Evolutionary conservation across 1,284 basidiomycete genomes (phyloP).

Genomic region (Erythrobasidium hasegawianum): DNA sequence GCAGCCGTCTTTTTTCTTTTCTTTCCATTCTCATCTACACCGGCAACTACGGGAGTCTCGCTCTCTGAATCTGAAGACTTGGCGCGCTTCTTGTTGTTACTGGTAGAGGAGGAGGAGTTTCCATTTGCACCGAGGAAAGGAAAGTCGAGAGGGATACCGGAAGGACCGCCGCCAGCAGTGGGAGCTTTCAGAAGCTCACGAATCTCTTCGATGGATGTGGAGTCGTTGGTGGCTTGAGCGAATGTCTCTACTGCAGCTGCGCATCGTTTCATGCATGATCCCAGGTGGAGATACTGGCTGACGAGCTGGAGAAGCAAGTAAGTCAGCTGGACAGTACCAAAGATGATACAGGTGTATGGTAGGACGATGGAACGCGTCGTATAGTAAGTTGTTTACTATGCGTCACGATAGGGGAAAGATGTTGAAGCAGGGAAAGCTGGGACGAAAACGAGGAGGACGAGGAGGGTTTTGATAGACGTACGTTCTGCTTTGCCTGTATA

Average conservation of each 20-base stretch:
- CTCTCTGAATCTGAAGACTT: slow-evolving; percentile 11
- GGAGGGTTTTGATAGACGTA: not conserved
- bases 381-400: no score
- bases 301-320: slow-evolving; percentile 51
- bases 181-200: slow-evolving; percentile 41
- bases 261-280: slow-evolving; percentile 50
- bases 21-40: slow-evolving; percentile 25
- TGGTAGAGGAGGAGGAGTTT: no score
- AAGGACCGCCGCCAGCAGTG: slow-evolving; percentile 36
- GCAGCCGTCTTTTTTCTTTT: slow-evolving; percentile 49
- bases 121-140: slow-evolving; percentile 39
- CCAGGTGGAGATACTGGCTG: slow-evolving; percentile 49
- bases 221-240: slow-evolving; percentile 38
- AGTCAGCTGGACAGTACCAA: no score
- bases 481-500: not conserved
- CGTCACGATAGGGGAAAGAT: no score
- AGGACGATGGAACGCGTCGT: no score
- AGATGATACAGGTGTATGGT: no score
- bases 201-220: slow-evolving; percentile 39
- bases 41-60: not conserved
- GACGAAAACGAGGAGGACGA: not conserved
- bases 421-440: no score
- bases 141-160: slow-evolving; percentile 38
- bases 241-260: slow-evolving; percentile 49
- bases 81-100: slow-evolving; percentile 1